Evolutionary conservation across 225 moss, liverwort and hornwort genomes (phyloP), one percentile per base, ranked within the genome.

Genomic region (Thuidium tamariscinum): DNA sequence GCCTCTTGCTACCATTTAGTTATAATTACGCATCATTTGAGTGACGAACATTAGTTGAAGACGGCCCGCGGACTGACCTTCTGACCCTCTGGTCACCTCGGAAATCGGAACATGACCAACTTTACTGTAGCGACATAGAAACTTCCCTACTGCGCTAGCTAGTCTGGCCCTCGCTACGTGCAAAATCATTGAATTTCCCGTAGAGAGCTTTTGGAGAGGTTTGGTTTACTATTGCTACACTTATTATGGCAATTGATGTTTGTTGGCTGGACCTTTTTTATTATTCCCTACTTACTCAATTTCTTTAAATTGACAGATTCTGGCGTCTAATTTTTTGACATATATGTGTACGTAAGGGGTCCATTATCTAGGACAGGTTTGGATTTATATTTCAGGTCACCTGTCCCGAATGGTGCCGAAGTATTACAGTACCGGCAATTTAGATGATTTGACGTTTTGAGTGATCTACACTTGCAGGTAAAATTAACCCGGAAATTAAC

Each of bases 401-500:
- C 9, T 54, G 25, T 25, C 54, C 26, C 36, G 52, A 10, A 16
- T 36, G 16, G n/a, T 77, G 25, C 16, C 37, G 9, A 77, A 25
- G 54, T 77, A 37, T 77, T 55, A 37, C 55, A 25, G 6, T 10
- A 5, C 54, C 16, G 15, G 54, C 15, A 37, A 26, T 26, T 36
- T 10, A 48, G 11, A 10, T 30, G 4, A 74, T 11, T 74, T 74
- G 73, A 49, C 49, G 32, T 7, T 34, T 71, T 17, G 7, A 27
- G 77, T 56, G 39, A 39, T 27, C 27, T 41, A 70, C 17, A 61
- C 20, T 81, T 88, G 88, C 91, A 97, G 96, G 86, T 81, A 65
- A 88, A 82, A 41, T 89, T 87, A 74, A 91, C 80, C 85, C 87
- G 87, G 69, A 88, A 82, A 41, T 89, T 87, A 74, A 91, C 80